Percentiles rank a stretch among this genome's conserved stretches.
Conservation (phyloP, 2,329 filamentous ascomycete species). For the Neonectria faginata region DNA sequence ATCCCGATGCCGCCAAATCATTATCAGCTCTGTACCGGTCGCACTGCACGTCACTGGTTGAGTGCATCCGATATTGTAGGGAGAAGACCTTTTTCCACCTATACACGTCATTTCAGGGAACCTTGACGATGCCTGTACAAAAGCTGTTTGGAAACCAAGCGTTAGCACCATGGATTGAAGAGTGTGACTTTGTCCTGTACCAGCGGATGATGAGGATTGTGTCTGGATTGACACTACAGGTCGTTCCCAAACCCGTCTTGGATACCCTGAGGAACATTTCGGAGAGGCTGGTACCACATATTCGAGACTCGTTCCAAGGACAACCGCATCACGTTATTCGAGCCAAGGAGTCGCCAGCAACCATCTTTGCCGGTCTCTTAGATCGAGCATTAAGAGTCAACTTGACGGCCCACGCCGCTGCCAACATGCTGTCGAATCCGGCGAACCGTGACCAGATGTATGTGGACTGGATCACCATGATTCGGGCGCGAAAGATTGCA, state of each 20-base stretch:
- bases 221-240: conserved; percentile 87
- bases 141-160: conserved; percentile 87
- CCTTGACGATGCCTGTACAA: conserved; percentile 94
- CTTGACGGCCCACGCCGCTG: conserved; percentile 90
- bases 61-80: conserved; percentile 95
- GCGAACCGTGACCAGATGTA: conserved; percentile 97
- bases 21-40: conserved; percentile 90
- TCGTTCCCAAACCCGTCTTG: conserved; percentile 87
- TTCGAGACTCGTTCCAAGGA: conserved; percentile 85
- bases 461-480: conserved; percentile 83
- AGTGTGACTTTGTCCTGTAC: conserved; percentile 95
- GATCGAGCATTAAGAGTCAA: conserved; percentile 93
- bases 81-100: conserved; percentile 97
- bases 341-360: conserved; percentile 88
- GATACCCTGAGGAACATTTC: conserved; percentile 90
- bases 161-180: conserved; percentile 91
- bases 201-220: conserved; percentile 97
- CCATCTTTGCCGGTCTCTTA: conserved; percentile 86
- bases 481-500: conserved; percentile 71
- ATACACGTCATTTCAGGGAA: conserved; percentile 95
- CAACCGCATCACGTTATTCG: conserved; percentile 87
- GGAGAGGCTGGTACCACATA: conserved; percentile 81
- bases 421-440: conserved; percentile 89
- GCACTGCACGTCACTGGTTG: conserved; percentile 94
- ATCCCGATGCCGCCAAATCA: conserved; percentile 87